A percentile compares a stretch with the other conserved stretches of the same genome.
These are phyloP conservation scores for Trypethelium eluteriae DNA, from an alignment of 495 filamentous ascomycete genomes.

Conservation along the genomic window DNA sequence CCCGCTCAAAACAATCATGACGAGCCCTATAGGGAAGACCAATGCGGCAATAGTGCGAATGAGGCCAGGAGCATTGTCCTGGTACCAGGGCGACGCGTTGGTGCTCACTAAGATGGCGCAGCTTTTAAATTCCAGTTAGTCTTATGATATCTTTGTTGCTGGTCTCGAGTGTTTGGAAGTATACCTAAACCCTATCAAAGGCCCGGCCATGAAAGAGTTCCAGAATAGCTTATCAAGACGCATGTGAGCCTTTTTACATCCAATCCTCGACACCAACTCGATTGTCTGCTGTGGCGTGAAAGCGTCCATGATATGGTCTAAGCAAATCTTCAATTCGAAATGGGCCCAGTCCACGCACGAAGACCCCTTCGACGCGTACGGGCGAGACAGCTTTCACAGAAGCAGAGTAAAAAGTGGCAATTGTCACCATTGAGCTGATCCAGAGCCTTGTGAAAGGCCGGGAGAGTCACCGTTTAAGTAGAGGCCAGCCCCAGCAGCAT, in stretches of 20 bases:
- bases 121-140: neutral
- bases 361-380: neutral
- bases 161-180: neutral
- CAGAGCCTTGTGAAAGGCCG: neutral
- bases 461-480: neutral
- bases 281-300: conserved; percentile 23
- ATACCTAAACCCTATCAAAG: conserved; percentile 18
- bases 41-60: conserved; percentile 49
- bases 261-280: conserved; percentile 25
- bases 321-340: neutral
- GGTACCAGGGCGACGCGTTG: conserved; percentile 51
- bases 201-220: conserved; percentile 22
- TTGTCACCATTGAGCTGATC: neutral
- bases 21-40: conserved; percentile 53
- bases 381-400: neutral
- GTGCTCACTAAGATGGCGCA: conserved; percentile 47
- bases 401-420: neutral
- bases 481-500: neutral
- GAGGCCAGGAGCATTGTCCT: conserved; percentile 52
- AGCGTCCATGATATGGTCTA: conserved; percentile 6
- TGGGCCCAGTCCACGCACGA: neutral
- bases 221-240: conserved; percentile 26
- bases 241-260: conserved; percentile 25
- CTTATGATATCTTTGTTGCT: neutral
- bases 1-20: conserved; percentile 53